Evolutionary conservation across 768 basidiomycete species (phyloP), one percentile per base, ranked within the genome.

Genomic region (Polyporus arcularius): DNA sequence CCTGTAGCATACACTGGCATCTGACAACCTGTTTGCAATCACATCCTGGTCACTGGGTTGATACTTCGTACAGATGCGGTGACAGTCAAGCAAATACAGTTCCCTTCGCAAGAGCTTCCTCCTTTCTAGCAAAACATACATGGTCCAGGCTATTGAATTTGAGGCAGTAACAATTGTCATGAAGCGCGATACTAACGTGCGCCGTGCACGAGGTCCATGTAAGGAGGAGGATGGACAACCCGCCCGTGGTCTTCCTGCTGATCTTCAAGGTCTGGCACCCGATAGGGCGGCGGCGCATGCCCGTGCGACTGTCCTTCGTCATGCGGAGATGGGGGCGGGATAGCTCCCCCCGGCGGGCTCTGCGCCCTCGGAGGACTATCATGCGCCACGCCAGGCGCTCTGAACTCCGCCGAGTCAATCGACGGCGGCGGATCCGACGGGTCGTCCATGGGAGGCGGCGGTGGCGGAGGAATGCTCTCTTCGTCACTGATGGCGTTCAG

Each of bases 401-500:
- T 75, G 66, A 80, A 80, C 68, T 88, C 92, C 51, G 86, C 88
- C 9, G 89, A 92, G 72, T 94, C 90, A 66, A 94, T 94, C 6
- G 89, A 90, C 12, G 92, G 92, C 4, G 92, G 92, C 21, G 92
- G 92, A 71, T 94, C 92, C 2, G 86, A 87, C 21, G 92, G 92
- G 72, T 94, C 92, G 67, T 94, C 92, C 78, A 93, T 82, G 38
- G 87, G 85, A 16, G 88, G 88, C 0, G 91, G 90, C 4, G 92
- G 92, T 0, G 89, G 91, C 21, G 61, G 61, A 1, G 80, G 85
- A 26, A 76, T 41, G 31, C 32, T 32, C 3, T 46, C 58, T 0
- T 21, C 64, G 35, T 65, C 26, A 66, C 67, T 51, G 26, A 30
- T 21, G 4, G 32, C 8, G 39, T 38, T 53, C 14, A 40, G 52